These are phyloP conservation scores for Hericium alpestre DNA, from an alignment of 768 basidiomycete genomes.

Conservation along the genomic window DNA sequence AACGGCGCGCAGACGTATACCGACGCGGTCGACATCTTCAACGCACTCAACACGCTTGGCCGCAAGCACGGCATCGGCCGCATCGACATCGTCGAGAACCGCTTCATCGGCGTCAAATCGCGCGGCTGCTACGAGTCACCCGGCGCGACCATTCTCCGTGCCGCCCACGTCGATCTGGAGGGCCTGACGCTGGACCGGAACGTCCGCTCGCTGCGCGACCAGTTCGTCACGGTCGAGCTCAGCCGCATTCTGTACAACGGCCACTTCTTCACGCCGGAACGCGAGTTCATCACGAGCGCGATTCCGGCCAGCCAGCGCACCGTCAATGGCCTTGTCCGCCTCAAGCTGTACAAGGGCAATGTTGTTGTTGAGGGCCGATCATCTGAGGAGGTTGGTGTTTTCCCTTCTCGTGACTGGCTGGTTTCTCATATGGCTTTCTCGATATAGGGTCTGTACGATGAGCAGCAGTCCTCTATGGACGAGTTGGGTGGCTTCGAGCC, in stretches of 20 bases:
- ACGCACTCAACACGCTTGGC: conserved; percentile 81
- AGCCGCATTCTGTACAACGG: conserved; percentile 94
- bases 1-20: conserved; percentile 54
- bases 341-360: conserved; percentile 95
- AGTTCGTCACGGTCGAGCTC: conserved; percentile 86
- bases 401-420: background rate
- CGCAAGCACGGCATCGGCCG: conserved; percentile 93
- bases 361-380: conserved; percentile 86
- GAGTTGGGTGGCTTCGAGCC: conserved; percentile 98
- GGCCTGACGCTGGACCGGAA: conserved; percentile 97
- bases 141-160: conserved; percentile 90
- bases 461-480: conserved; percentile 94
- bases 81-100: conserved; percentile 98
- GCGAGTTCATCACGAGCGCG: conserved; percentile 85
- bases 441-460: conserved; percentile 82
- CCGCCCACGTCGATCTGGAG: conserved; percentile 92
- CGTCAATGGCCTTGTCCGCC: conserved; percentile 84
- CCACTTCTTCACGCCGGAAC: conserved; percentile 99
- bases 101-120: conserved; percentile 98
- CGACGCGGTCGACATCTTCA: conserved; percentile 92
- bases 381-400: conserved; percentile 61
- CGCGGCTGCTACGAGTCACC: conserved; percentile 99
- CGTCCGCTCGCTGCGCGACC: conserved; percentile 87
- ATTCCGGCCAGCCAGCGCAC: conserved; percentile 93
- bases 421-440: background rate